These are phyloP conservation scores for Lasiosphaeria ovina DNA, from an alignment of 495 filamentous ascomycete genomes.

Conservation along the genomic window DNA sequence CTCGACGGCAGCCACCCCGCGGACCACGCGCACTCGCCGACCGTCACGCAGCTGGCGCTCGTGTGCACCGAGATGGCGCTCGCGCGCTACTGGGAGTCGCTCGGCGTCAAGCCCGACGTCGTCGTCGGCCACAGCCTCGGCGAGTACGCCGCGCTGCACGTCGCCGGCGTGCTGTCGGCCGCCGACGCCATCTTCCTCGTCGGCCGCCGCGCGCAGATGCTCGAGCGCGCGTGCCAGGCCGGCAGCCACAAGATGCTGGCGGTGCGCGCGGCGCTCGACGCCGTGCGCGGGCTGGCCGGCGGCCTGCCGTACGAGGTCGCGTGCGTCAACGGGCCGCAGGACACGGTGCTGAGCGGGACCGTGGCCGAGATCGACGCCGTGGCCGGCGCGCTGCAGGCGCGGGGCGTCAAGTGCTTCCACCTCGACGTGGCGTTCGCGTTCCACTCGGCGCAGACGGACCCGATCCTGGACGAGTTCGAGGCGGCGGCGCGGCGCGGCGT, in stretches of 20 bases:
- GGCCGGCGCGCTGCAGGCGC: slow-evolving; percentile 47
- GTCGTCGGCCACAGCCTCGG: slow-evolving; percentile 73
- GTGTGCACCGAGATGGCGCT: slow-evolving; percentile 70
- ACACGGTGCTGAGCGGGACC: slow-evolving; percentile 50
- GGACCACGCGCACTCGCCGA: slow-evolving; percentile 53
- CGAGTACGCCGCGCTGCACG: slow-evolving; percentile 72
- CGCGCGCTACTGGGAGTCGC: slow-evolving; percentile 63
- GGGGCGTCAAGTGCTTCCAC: slow-evolving; percentile 51
- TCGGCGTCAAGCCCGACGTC: slow-evolving; percentile 62
- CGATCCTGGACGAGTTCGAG: slow-evolving; percentile 58
- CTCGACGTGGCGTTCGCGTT: slow-evolving; percentile 67
- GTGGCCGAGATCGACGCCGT: slow-evolving; percentile 46
- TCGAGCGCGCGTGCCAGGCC: slow-evolving; percentile 56
- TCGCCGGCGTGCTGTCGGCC: slow-evolving; percentile 63
- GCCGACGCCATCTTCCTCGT: slow-evolving; percentile 65
- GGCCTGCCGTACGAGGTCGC: slow-evolving; percentile 49
- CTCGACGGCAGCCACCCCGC: slow-evolving; percentile 50
- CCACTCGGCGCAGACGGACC: slow-evolving; percentile 65
- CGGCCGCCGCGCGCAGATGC: slow-evolving; percentile 63
- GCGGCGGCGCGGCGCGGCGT: slow-evolving; percentile 46
- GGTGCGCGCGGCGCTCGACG: slow-evolving; percentile 44
- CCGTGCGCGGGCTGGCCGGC: slow-evolving; percentile 6
- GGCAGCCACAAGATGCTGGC: slow-evolving; percentile 61
- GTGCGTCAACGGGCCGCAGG: slow-evolving; percentile 51
- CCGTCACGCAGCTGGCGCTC: slow-evolving; percentile 64